Evolutionary conservation across 768 basidiomycete species (phyloP), one percentile per base, ranked within the genome.

Genomic region (Termitomyces sp.): DNA sequence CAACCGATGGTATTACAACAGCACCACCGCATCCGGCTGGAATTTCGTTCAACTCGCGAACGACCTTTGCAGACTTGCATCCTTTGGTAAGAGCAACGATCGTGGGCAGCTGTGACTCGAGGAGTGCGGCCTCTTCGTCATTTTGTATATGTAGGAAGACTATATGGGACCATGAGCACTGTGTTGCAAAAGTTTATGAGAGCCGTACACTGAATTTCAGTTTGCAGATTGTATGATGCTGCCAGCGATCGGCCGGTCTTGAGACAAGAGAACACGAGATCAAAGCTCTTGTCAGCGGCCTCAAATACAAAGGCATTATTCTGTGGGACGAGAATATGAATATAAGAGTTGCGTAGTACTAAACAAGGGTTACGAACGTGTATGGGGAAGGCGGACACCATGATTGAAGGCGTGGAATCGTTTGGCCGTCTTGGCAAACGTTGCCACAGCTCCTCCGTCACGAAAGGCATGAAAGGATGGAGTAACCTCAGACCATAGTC

Each of bases 361-460:
- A n/a, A 17, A 36, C 5, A 38, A 51, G 31, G 31, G 20, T 25
- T 32, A 81, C 93, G 67, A 67, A 96, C 96, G 65, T 79, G 75
- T 40, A 84, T 79, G 3, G 97, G 97, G 83, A 86, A 98, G 36
- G 83, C 76, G 0, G 95, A 82, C 20, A 98, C 75, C 92, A 96
- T 96, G 72, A 99, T 94, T 0, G 94, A 94, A 7, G 87, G 85
- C 10, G 89, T 92, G 9, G 81, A 65, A 71, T 98, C 95, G 45
- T 88, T 88, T 1, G 89, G 86, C 62, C 95, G 80, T 17, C 96
- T 81, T 0, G 96, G 95, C 2, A 99, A 79, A 34, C 97, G 86
- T 73, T 99, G 97, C 97, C 97, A 99, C 11, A 99, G 78, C 73
- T 98, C 97, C 76, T 99, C 97, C 4, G 97, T 98, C 37, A 99